Evolutionary conservation across 192 early-diverging fungal species (phyloP), one percentile per base, ranked within the genome.

Genomic region (Phlyctochytrium planicorne): DNA sequence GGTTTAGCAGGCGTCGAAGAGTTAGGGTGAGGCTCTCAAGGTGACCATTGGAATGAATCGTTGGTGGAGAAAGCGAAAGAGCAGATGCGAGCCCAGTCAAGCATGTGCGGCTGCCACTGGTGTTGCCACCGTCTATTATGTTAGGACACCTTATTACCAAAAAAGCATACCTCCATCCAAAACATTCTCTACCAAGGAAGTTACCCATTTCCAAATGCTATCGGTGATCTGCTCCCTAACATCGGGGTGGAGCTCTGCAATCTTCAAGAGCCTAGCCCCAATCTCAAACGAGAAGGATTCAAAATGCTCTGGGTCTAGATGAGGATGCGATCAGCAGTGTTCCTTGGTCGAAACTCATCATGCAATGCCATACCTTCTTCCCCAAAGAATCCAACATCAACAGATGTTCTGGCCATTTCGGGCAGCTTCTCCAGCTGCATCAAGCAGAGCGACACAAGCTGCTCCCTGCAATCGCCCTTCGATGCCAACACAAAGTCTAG

Each of bases 161-260:
- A 6, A 17, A 36, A 32, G 34, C 66, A 32, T 35, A 36, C 66
- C 34, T 57, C 60, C 25, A 34, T 16, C 34, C 53, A 30, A 67
- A 36, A 65, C 61, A 30, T 52, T 6, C 17, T 31, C 34, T 30
- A 72, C 32, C 1, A 61, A 34, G 12, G 17, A 24, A 6, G 63
- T 1, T 23, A 67, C n/a, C 64, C 70, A 67, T 0, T 40, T 53
- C 70, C 64, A 72, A 2, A 72, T 34, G 2, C 17, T 27, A 10
- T 60, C 40, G 14, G 35, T 25, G 25, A 72, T 67, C 16, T 16
- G 36, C 16, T 59, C 65, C 30, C 30, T n/a, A 20, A 32, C 10
- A 31, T 67, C 34, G 23, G 23, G 34, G 34, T 30, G 27, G 52
- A 10, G 31, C 14, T 61, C 30, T 2, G 70, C 70, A 10, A 72